Evolutionary conservation across 1,139 yeast genomes (phyloP).

Genomic region (Saccharomyces pastorianus): DNA sequence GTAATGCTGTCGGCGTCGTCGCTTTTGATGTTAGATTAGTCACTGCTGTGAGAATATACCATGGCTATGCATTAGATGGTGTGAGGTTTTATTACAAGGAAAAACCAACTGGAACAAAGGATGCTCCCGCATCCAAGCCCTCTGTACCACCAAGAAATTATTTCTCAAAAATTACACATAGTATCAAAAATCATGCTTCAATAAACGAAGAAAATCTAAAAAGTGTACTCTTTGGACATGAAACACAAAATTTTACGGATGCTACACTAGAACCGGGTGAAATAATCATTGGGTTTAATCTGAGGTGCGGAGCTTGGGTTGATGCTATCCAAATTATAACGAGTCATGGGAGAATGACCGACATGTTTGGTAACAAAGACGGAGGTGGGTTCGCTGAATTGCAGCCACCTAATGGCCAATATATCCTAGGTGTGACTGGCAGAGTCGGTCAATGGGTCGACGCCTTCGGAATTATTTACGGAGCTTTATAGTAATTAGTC

Average conservation of each 20-base stretch:
- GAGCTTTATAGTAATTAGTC: constrained; percentile 6
- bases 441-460: constrained; percentile 61
- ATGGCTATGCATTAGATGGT: constrained; percentile 79
- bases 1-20: constrained; percentile 24
- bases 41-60: constrained; percentile 49
- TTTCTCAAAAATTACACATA: constrained; percentile 26
- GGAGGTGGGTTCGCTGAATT: constrained; percentile 65
- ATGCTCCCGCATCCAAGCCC: constrained; percentile 29
- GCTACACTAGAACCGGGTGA: constrained; percentile 52
- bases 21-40: constrained; percentile 30
- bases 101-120: constrained; percentile 18
- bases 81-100: constrained; percentile 33
- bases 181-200: constrained; percentile 17
- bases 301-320: constrained; percentile 80
- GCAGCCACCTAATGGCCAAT: constrained; percentile 50
- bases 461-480: constrained; percentile 50
- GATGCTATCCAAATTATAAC: constrained; percentile 72
- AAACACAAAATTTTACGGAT: constrained; percentile 50
- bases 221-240: constrained; percentile 52
- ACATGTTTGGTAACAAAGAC: constrained; percentile 49
- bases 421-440: constrained; percentile 63
- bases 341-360: constrained; percentile 45
- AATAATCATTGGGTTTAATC: constrained; percentile 46
- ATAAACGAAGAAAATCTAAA: constrained; percentile 6
- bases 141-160: constrained; percentile 44